phyloP scores from a whole-genome alignment of 441 rosid species.

The Adansonia madagascariensis region DNA sequence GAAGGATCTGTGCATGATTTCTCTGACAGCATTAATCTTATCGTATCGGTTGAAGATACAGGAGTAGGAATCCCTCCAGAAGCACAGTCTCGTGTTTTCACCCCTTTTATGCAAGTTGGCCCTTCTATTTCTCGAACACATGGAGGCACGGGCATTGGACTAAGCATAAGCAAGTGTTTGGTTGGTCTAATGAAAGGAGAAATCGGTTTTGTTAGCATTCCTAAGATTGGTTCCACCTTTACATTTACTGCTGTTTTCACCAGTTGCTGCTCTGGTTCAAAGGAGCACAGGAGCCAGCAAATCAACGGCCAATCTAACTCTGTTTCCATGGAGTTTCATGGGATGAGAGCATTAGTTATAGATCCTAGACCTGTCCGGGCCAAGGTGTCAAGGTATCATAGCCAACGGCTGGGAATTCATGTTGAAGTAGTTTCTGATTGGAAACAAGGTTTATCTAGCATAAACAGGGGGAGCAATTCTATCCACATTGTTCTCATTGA shows the following conservation, averaged over 20 bases:
- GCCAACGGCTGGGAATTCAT: conserved; percentile 73
- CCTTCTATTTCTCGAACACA: conserved; percentile 84
- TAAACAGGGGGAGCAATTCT: conserved; percentile 38
- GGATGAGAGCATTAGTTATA: conserved; percentile 75
- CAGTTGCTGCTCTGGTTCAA: conserved; percentile 47
- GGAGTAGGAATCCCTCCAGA: conserved; percentile 87
- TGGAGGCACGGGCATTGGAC: conserved; percentile 96
- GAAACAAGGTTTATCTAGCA: conserved; percentile 46
- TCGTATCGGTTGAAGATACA: conserved; percentile 92
- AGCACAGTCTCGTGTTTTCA: conserved; percentile 88
- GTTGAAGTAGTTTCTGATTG: conserved; percentile 63
- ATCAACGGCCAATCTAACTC: conserved; percentile 43
- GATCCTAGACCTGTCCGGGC: conserved; percentile 72
- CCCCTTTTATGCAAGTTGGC: conserved; percentile 91
- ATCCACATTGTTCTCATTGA: conserved; percentile 71
- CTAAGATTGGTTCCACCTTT: conserved; percentile 77
- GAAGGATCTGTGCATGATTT: conserved; percentile 40
- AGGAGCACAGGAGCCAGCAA: conserved; percentile 50
- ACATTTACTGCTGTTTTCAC: conserved; percentile 81
- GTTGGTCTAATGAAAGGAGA: conserved; percentile 88
- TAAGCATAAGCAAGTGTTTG: conserved; percentile 92
- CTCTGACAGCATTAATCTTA: conserved; percentile 53
- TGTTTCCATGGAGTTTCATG: conserved; percentile 53
- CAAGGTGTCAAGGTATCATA: conserved; percentile 73
- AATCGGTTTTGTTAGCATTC: conserved; percentile 79